A percentile compares a stretch with the other conserved stretches of the same genome.
Evolutionary conservation across 495 filamentous ascomycete species (phyloP).

Genomic region (Pseudoneurospora amorphoporcata): DNA sequence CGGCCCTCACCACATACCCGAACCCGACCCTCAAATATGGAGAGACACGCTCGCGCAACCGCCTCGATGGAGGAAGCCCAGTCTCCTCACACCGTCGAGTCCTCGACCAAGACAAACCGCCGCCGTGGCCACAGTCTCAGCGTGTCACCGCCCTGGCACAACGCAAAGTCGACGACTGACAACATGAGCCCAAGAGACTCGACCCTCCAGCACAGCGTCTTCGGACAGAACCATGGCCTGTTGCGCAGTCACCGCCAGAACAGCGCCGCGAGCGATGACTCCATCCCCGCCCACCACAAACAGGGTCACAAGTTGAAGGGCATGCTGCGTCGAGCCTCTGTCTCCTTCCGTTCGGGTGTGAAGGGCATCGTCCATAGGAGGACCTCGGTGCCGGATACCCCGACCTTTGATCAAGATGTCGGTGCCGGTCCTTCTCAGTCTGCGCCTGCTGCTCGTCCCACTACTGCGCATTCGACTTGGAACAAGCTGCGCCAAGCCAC

Average conservation of each 20-base stretch:
- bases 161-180: not conserved
- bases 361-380: slow-evolving; percentile 37
- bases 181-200: not conserved
- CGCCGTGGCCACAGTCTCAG: not conserved
- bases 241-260: not conserved
- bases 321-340: slow-evolving; percentile 39
- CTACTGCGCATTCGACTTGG: slow-evolving; percentile 38
- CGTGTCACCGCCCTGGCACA: not conserved
- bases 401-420: slow-evolving; percentile 20
- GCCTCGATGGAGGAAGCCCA: not conserved
- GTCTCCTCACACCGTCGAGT: not conserved
- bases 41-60: not conserved
- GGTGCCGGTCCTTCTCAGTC: slow-evolving; percentile 10
- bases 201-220: not conserved
- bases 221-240: not conserved
- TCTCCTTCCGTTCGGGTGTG: slow-evolving; percentile 30
- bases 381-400: slow-evolving; percentile 33
- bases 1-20: not conserved
- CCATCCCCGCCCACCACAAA: slow-evolving; percentile 10
- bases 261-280: slow-evolving; percentile 1
- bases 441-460: slow-evolving; percentile 18
- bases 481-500: slow-evolving; percentile 37
- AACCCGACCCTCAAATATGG: not conserved
- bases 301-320: slow-evolving; percentile 24
- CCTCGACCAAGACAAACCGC: not conserved